These are phyloP conservation scores for Chimonanthus praecox DNA, from an alignment of 164 flowering plant genomes.

Conservation along the genomic window DNA sequence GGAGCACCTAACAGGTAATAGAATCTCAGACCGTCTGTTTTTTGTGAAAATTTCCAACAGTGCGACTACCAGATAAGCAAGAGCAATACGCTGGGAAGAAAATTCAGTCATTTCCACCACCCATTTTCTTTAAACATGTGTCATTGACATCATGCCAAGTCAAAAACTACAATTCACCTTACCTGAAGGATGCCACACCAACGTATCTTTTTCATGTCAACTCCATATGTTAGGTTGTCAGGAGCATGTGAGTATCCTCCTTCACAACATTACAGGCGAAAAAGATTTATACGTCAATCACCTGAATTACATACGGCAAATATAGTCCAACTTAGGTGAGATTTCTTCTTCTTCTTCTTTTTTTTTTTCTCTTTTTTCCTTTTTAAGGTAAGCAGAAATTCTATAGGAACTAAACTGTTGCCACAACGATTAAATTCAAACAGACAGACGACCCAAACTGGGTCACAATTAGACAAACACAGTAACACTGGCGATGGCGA, in stretches of 20 bases:
- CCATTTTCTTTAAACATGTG: not conserved
- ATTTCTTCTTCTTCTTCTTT: not conserved
- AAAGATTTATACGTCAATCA: not conserved
- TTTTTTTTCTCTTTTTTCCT: not conserved
- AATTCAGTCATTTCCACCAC: conserved; percentile 1
- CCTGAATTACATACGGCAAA: not conserved
- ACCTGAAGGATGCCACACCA: conserved; percentile 97
- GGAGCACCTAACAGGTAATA: conserved; percentile 29
- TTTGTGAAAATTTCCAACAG: conserved; percentile 56
- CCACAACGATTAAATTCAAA: too few species aligned
- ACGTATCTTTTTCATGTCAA: conserved; percentile 65
- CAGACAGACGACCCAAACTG: too few species aligned
- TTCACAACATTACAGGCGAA: conserved; percentile 18
- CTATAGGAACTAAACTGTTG: too few species aligned
- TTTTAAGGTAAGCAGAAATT: not conserved
- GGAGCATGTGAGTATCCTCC: conserved; percentile 91
- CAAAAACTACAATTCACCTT: conserved; percentile 1
- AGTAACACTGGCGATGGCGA: too few species aligned
- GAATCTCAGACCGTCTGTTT: conserved; percentile 21
- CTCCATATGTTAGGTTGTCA: conserved; percentile 75
- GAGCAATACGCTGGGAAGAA: conserved; percentile 71
- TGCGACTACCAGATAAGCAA: conserved; percentile 68
- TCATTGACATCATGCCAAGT: not conserved
- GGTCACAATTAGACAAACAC: too few species aligned
- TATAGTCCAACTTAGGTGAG: not conserved